Base-by-base conservation (phyloP, 345 rosid species). In the Eutrema japonicum region DNA sequence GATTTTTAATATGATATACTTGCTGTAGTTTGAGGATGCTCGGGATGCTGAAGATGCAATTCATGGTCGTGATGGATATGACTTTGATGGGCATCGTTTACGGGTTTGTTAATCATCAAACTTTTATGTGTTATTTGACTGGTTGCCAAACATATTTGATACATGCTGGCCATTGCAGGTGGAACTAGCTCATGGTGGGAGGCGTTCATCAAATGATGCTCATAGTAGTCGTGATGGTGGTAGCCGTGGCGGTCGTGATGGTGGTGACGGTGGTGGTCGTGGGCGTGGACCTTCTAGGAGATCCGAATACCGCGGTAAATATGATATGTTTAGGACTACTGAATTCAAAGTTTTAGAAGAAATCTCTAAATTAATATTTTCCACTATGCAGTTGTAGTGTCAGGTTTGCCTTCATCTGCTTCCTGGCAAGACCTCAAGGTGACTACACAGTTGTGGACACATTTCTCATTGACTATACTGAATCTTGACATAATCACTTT, bases 391-490 rank as follows among this genome's bases (percentile, higher is more conserved):
- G 99, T 95, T 67, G 14, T 90, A 50, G 85, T 95, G 45, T 69
- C 90, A 68, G 98, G 99, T 54, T 73, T 95, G 70, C 98, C 99
- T 27, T 84, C 98, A 63, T 95, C 99, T 75, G 96, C 99, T 76
- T 95, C 99, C 45, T 95, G 99, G 99, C 99, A 95, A 89, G 99
- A 95, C 81, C 95, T 95, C 51, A 95, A 95, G 96, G 98, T 92
- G 64, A 78, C 45, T 10, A 38, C 14, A 41, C 11, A 22, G 3
- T 43, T 68, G 36, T 58, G 6, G 14, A 52, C 3, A 37, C 6
- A 6, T 26, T 36, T n/a, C 58, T 64, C 13, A 30, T 41, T 7
- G 8, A n/a, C n/a, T n/a, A n/a, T n/a, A n/a, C 16, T 59, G 33
- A 45, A 30, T 78, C 46, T 51, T 66, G 76, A 71, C 55, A 47